These are phyloP conservation scores for Ophiostoma sp. DNA, from an alignment of 2,329 filamentous ascomycete species.

Conservation along the genomic window DNA sequence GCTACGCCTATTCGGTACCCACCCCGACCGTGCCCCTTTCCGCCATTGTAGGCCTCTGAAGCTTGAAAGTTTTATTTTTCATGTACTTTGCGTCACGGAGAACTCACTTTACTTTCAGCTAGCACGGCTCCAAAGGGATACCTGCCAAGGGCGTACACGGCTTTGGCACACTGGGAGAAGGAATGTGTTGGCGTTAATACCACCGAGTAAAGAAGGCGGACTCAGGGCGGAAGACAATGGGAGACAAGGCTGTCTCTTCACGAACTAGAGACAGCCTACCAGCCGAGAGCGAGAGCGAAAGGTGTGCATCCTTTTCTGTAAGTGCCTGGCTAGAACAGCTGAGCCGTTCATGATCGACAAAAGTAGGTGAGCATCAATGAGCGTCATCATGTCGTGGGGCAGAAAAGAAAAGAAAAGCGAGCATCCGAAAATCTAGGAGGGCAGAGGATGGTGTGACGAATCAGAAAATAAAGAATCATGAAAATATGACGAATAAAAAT, in stretches of 20 bases:
- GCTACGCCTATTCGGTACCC: neutral
- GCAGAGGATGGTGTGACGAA: neutral
- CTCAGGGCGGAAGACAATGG: neutral
- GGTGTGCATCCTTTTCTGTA: neutral
- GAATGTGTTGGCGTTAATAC: neutral
- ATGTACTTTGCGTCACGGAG: neutral
- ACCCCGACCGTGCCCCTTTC: neutral
- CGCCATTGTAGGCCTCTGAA: neutral
- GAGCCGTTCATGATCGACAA: constrained; percentile 4
- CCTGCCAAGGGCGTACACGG: neutral
- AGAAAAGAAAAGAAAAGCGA: neutral
- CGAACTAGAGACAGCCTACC: neutral
- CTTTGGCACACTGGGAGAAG: neutral
- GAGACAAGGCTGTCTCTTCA: neutral
- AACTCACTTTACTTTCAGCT: neutral
- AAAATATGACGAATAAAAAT: neutral
- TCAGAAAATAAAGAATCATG: constrained; percentile 6
- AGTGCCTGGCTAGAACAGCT: constrained; percentile 4
- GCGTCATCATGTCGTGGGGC: neutral
- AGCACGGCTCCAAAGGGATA: neutral
- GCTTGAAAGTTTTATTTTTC: neutral
- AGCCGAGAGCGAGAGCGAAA: neutral
- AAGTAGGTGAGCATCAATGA: neutral
- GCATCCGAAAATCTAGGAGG: neutral
- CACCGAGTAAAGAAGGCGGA: neutral